A percentile compares a stretch with the other conserved stretches of the same genome.
phyloP scores from a whole-genome alignment of 495 filamentous ascomycete species.

The Terfezia boudieri region DNA sequence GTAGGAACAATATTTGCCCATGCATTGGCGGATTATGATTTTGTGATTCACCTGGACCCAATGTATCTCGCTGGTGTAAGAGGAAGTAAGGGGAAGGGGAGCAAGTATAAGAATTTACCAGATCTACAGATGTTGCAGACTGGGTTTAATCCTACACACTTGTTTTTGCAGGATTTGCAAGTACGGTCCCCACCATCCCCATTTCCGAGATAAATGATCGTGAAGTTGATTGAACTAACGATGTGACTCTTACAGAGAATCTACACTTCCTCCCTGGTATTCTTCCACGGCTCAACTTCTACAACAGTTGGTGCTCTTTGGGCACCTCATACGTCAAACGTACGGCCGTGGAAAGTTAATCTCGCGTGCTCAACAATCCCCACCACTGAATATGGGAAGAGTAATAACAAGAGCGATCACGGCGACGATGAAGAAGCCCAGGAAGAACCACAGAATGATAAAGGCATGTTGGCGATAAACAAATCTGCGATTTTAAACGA shows the following conservation, averaged over 20 bases:
- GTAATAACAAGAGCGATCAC: background rate
- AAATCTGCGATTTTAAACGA: slow-evolving; percentile 53
- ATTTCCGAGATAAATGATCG: too few species aligned
- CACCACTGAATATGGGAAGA: background rate
- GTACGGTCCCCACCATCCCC: too few species aligned
- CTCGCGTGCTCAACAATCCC: slow-evolving; percentile 15
- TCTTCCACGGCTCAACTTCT: slow-evolving; percentile 33
- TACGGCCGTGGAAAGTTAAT: slow-evolving; percentile 21
- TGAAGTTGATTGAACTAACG: too few species aligned
- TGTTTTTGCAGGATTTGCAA: too few species aligned
- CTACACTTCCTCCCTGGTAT: slow-evolving; percentile 22
- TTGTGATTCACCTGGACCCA: slow-evolving; percentile 46
- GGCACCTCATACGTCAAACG: slow-evolving; percentile 29
- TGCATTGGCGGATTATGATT: slow-evolving; percentile 55
- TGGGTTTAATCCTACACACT: slow-evolving; percentile 3
- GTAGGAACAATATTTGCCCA: slow-evolving; percentile 41
- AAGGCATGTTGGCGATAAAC: slow-evolving; percentile 32
- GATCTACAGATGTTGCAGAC: slow-evolving; percentile 10
- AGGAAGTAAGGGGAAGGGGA: slow-evolving; percentile 11
- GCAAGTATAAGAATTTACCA: slow-evolving; percentile 56
- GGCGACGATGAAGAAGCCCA: background rate
- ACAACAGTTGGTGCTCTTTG: slow-evolving; percentile 41
- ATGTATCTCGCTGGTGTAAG: slow-evolving; percentile 20
- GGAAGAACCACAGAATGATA: slow-evolving; percentile 3
- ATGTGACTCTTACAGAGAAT: too few species aligned